Evolutionary conservation across 176 grass and related monocot species (phyloP).

Genomic region (Miscanthus lutarioriparius): DNA sequence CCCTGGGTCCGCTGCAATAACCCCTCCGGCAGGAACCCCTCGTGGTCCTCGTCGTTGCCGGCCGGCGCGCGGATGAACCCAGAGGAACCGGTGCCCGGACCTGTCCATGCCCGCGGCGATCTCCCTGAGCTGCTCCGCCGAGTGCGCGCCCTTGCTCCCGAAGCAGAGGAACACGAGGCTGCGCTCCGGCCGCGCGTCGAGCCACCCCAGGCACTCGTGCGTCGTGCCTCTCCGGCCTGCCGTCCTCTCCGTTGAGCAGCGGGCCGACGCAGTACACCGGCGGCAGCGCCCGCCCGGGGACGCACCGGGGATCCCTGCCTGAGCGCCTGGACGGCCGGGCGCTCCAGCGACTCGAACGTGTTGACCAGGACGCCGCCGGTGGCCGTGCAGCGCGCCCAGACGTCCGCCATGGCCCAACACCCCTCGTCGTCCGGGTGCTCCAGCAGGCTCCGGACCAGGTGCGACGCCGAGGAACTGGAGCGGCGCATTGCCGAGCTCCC

Average conservation of each 20-base stretch:
- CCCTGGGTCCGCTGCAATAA: conserved; percentile 38
- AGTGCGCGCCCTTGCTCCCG: conserved; percentile 25
- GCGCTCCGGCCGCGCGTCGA: not conserved
- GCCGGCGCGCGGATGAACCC: not conserved
- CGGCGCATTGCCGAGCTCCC: not conserved
- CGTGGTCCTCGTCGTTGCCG: not conserved
- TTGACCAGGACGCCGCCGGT: not conserved
- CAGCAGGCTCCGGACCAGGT: not conserved
- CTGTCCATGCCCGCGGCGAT: not conserved
- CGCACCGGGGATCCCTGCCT: not conserved
- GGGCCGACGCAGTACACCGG: not conserved
- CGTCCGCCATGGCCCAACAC: not conserved
- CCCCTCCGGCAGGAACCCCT: conserved; percentile 17
- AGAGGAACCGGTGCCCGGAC: conserved; percentile 15
- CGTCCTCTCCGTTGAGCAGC: not conserved
- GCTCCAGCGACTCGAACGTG: not conserved
- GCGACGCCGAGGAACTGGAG: not conserved
- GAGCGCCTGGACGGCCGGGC: not conserved
- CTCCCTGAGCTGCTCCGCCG: conserved; percentile 11
- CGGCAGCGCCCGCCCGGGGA: not conserved
- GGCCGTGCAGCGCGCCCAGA: not conserved
- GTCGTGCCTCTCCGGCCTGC: not conserved
- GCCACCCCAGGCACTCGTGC: not conserved
- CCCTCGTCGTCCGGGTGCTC: not conserved
- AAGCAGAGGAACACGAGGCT: conserved; percentile 69